These are phyloP conservation scores for Crucihimalaya himalaica DNA, from an alignment of 345 rosid species.

Conservation along the genomic window DNA sequence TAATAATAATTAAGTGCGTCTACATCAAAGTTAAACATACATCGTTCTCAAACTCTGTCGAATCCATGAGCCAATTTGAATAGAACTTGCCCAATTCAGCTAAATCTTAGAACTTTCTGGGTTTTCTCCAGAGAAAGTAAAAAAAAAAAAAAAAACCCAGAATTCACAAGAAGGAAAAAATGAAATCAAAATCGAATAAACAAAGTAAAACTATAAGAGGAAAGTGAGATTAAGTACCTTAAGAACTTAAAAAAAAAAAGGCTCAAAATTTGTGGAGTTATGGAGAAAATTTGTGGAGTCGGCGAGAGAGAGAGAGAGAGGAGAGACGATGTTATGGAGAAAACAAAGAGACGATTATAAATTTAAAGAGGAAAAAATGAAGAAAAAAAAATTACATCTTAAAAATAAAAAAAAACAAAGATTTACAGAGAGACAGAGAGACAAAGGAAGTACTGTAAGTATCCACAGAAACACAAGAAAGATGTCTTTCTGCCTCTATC, in stretches of 20 bases:
- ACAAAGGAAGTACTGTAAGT: constrained; percentile 18
- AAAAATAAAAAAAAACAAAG: constrained; percentile 7
- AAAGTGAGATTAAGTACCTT: constrained; percentile 30
- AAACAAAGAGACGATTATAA: background rate
- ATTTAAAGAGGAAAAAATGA: background rate
- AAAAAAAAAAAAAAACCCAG: background rate
- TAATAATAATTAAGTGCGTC: background rate
- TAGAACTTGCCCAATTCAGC: background rate
- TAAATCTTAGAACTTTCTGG: constrained; percentile 1
- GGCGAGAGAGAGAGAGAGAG: constrained; percentile 1
- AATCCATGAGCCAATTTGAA: background rate
- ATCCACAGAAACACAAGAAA: constrained; percentile 1
- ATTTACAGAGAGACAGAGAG: constrained; percentile 16
- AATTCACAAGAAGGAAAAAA: background rate
- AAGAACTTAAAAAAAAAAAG: background rate
- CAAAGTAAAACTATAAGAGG: background rate
- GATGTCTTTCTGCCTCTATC: constrained; percentile 15
- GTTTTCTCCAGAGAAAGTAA: background rate
- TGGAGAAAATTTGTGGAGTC: constrained; percentile 4
- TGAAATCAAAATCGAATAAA: background rate
- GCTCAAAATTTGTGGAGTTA: constrained; percentile 1
- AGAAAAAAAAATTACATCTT: constrained; percentile 20
- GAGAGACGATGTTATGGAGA: constrained; percentile 6
- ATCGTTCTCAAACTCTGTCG: constrained; percentile 12
- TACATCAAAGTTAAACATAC: constrained; percentile 20